A percentile compares a stretch with the other conserved stretches of the same genome.
Evolutionary conservation across 352 stramenopile species (phyloP).

Genomic region (Phytophthora fragariae): DNA sequence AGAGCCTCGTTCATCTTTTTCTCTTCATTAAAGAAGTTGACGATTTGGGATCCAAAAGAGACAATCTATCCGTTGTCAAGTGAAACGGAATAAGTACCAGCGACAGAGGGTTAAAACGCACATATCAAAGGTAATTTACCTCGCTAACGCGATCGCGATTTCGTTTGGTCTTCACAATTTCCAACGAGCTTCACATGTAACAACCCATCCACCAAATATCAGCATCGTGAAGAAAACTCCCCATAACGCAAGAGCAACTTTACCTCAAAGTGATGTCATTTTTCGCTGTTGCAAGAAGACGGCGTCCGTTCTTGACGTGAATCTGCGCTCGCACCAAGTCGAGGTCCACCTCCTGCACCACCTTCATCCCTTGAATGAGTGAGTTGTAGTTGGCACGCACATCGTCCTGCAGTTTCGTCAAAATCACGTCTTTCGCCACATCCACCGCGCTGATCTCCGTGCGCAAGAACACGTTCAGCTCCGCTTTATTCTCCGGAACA

Average conservation of each 20-base stretch:
- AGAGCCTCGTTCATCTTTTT: constrained; percentile 78
- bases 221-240: background rate
- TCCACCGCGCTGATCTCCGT: constrained; percentile 87
- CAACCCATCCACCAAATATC: background rate
- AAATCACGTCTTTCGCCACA: constrained; percentile 79
- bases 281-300: constrained; percentile 73
- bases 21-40: constrained; percentile 82
- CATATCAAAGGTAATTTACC: constrained; percentile 33
- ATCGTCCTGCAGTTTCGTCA: constrained; percentile 81
- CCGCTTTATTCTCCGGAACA: constrained; percentile 54
- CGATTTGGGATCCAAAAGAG: constrained; percentile 60
- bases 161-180: constrained; percentile 86
- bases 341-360: constrained; percentile 88
- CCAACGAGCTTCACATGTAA: constrained; percentile 57
- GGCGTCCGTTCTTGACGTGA: constrained; percentile 87
- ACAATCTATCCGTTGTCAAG: constrained; percentile 31
- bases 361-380: constrained; percentile 89
- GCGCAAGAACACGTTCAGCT: constrained; percentile 74
- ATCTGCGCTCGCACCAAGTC: constrained; percentile 87
- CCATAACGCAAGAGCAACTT: background rate
- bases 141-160: constrained; percentile 82
- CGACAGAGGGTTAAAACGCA: background rate
- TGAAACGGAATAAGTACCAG: constrained; percentile 4
- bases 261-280: constrained; percentile 80
- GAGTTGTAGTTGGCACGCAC: constrained; percentile 81